Evolutionary conservation across 2,329 filamentous ascomycete species (phyloP), one percentile per base, ranked within the genome.

Genomic region (Venturia aucupariae): DNA sequence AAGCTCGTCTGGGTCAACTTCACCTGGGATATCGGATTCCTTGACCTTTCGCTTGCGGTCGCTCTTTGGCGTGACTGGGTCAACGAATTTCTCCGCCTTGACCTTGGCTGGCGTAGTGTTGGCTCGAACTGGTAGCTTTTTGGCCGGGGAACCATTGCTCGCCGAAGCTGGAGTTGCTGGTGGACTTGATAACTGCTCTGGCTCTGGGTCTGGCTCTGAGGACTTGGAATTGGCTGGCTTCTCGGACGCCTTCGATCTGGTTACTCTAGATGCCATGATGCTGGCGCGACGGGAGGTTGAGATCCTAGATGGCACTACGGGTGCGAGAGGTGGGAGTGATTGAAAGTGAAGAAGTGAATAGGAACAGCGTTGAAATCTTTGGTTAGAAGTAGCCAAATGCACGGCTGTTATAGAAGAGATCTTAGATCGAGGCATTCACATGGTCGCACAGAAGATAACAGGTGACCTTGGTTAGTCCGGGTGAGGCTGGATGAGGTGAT

Each of bases 1-100:
- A 44, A 85, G 73, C 60, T 83, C 79, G 65, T 83, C 75, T 63
- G 75, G 66, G 32, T 78, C 73, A 67, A 74, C 71, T 63, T 76
- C 74, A 59, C 74, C 72, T 51, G 51, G 51, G 51, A 13, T 35
- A 74, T 75, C n/a, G n/a, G 71, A 65, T 38, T 70, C 61, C 63
- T 71, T 72, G 64, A 74, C 72, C 3, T 70, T 67, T 24, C 78
- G 73, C 67, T 80, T 81, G 17, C 72, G 72, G 30, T 67, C 69
- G 59, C 67, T 72, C 42, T 65, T 67, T 17, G 64, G 27, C 70
- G 73, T 4, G 66, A 65, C 22, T 69, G 38, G 30, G 6, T n/a
- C 8, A 51, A 54, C 22, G 6, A 22, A 8, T 27, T 22, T 39
- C 27, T 68, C 27, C 54, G 44, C 54, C 48, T 38, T 67, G 59